Evolutionary conservation across 306 rosid genomes (phyloP), one percentile per base, ranked within the genome.

Genomic region (Phaseolus lunatus): DNA sequence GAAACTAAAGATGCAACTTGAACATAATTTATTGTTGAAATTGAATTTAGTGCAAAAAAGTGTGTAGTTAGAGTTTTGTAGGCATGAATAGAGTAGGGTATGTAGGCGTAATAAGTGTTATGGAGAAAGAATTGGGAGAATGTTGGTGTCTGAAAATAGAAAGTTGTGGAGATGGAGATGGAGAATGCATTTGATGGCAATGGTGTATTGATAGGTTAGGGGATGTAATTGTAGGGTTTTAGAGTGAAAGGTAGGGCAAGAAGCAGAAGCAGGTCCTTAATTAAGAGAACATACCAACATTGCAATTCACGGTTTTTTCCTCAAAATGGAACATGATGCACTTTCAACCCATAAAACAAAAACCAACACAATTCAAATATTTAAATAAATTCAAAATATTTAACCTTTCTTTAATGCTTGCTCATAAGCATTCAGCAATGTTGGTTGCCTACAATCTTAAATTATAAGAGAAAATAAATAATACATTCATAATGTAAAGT

Each of bases 121-220:
- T 49, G 54, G 48, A 74, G 24, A 66, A 16, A 59, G 33, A 45
- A 67, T 41, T 67, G 56, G 77, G 66, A 16, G 61, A 67, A 81
- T 67, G 77, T 81, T 75, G 70, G 65, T 58, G 72, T 58, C 80
- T 57, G 13, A 35, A 67, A 80, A 66, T 49, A 45, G 19, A 43
- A 67, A 56, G 35, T 29, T 10, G 68, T 39, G 53, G 74, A 9
- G 57, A 43, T 43, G 41, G 47, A 53, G 70, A 58, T 47, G 20
- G 44, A 58, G 49, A 68, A 57, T 33, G 43, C 20, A 77, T 63
- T 31, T 27, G 35, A 27, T 77, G 39, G 31, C 56, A 77, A 65
- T 66, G n/a, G 9, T 47, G 0, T 31, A 1, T 33, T 53, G 5
- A 6, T 31, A 37, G 57, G 35, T 44, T 57, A 58, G 68, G 54